Evolutionary conservation across 208 protist genomes (phyloP), one percentile per base, ranked within the genome.

Genomic region (Vickermania spadyakhi): DNA sequence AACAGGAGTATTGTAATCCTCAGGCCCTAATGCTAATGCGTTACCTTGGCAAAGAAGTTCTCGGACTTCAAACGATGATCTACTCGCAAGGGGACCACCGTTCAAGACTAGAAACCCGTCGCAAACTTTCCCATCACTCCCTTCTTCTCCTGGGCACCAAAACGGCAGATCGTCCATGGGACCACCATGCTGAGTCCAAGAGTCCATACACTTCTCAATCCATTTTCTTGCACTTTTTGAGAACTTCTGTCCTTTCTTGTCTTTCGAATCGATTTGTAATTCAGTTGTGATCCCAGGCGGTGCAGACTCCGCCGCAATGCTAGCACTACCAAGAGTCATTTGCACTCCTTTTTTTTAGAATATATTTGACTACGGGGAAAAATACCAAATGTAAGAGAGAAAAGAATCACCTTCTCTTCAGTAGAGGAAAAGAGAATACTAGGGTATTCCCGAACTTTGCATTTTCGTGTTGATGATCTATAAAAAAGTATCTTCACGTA

Each of bases 51-150:
- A 7, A n/a, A 89, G 41, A 1, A 28, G 36, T 23, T 70, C 52
- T 0, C 77, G 70, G 22, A 89, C 36, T 21, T 67, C 58, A 58
- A 72, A 72, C 0, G 82, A 79, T 1, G 52, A 73, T 31, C 72
- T 73, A 11, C 82, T 76, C 1, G 79, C 66, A 1, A 82, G 65
- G 21, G 77, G 58, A 31, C 82, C 82, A 2, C 70, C 73, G 52
- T 89, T 89, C n/a, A 89, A 52, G 1, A 68, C 82, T 25, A 89
- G 56, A 55, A 81, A 83, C 0, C 73, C 82, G 21, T 55, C 51
- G 7, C 25, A 18, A 22, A 7, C 7, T 7, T 11, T 18, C 11
- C 7, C 11, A 22, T 22, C 51, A 5, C 5, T 5, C 21, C 11
- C 11, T 7, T 55, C 51, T 7, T 22, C 51, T 28, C 7, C 25